Evolutionary conservation across 2,329 filamentous ascomycete species (phyloP), one percentile per base, ranked within the genome.

Genomic region (Epichloe scottii): DNA sequence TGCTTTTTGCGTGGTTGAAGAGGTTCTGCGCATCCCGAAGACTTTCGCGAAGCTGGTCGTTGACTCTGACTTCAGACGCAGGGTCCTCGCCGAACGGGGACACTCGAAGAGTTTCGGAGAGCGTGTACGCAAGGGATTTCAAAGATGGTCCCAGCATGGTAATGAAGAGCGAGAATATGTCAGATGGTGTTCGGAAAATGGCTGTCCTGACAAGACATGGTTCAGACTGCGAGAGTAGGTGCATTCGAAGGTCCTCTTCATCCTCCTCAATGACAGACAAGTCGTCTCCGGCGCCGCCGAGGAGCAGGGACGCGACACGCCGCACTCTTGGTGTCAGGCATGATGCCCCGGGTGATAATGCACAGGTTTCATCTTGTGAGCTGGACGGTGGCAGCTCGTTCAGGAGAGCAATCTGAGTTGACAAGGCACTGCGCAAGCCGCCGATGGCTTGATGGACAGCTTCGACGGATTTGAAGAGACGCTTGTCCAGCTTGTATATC

Each of bases 131-230:
- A n/a, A 98, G 71, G 0, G 91, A 96, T 66, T 95, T 95, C 82
- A 96, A 95, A 0, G 91, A 93, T 1, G 93, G 93, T 0, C 93
- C 93, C 21, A 98, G 73, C 57, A 93, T 81, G 19, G 78, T 75
- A 53, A 98, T 95, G 66, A 97, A 98, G 5, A 90, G 76, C 11
- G 89, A 82, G 63, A 97, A 97, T 57, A 97, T 94, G 53, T 95
- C 89, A 0, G 85, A 81, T 0, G 90, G 82, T 2, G 80, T 77
- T 38, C 72, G 74, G 52, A 81, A 77, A 0, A 67, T 60, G 3
- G 69, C 68, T 19, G 55, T 59, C 33, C 51, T 58, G 38, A 62
- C 57, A 10, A 64, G 53, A 4, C 59, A 55, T 11, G 62, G 57
- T 35, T 68, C 65, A 2, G 63, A 65, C 34, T 61, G 59, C 41